phyloP scores from a whole-genome alignment of 495 filamentous ascomycete species.

The Glonium stellatum region DNA sequence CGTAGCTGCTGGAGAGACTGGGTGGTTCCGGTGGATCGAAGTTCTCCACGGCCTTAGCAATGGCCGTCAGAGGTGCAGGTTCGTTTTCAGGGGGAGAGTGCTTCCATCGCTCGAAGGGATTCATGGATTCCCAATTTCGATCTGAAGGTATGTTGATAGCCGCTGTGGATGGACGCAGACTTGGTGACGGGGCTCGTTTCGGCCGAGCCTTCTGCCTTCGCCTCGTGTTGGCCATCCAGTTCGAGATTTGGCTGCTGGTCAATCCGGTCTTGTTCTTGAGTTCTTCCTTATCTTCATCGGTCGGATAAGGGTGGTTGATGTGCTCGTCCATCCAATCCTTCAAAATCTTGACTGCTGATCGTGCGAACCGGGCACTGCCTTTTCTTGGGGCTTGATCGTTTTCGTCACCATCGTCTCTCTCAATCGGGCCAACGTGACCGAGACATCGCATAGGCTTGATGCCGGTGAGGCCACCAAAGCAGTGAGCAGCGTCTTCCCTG shows the following conservation, averaged over 20 bases:
- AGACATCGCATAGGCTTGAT: conserved; percentile 33
- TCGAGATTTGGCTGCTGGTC: conserved; percentile 67
- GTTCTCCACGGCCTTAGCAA: conserved; percentile 65
- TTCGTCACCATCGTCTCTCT: conserved; percentile 34
- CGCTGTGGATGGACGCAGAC: conserved; percentile 29
- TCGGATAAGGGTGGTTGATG: conserved; percentile 72
- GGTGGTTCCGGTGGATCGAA: conserved; percentile 28
- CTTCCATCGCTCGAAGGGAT: conserved; percentile 80
- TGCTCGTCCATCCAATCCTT: conserved; percentile 74
- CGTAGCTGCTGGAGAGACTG: conserved; percentile 34
- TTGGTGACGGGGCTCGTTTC: conserved; percentile 30
- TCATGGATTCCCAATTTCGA: conserved; percentile 24
- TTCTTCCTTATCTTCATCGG: conserved; percentile 68
- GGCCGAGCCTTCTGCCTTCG: conserved; percentile 65
- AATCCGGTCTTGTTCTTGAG: conserved; percentile 66
- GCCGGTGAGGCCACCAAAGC: conserved; percentile 38
- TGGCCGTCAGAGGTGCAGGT: conserved; percentile 71
- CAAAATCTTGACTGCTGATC: conserved; percentile 64
- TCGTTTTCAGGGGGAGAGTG: conserved; percentile 81
- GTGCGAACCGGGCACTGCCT: conserved; percentile 56
- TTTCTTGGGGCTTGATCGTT: conserved; percentile 21
- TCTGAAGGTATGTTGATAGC: conserved; percentile 58
- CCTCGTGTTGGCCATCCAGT: conserved; percentile 83
- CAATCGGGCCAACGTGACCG: conserved; percentile 33
- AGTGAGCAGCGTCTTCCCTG: conserved; percentile 42